Conservation (phyloP, 1,284 basidiomycete genomes). For the Marasmius sp. region DNA sequence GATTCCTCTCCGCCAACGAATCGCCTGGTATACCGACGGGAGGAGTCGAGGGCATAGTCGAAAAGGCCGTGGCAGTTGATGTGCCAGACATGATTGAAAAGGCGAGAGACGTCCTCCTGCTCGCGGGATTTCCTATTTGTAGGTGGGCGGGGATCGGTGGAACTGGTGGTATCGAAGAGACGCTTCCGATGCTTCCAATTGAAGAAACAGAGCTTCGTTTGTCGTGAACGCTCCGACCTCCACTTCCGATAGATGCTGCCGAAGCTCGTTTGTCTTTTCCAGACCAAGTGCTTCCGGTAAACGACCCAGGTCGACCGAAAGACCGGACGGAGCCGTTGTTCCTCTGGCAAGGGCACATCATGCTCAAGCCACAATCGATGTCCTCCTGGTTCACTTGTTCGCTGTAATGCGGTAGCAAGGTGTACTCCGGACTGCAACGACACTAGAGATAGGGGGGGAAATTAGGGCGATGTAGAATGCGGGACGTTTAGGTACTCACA, state of each 20-base stretch:
- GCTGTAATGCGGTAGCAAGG: conserved; percentile 71
- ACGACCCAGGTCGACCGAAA: background rate
- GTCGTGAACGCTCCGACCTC: background rate
- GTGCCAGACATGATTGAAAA: background rate
- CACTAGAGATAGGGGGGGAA: conserved; percentile 47
- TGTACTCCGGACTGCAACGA: conserved; percentile 78
- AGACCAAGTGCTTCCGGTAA: background rate
- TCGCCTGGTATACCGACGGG: background rate
- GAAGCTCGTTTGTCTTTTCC: background rate
- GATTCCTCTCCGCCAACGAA: background rate
- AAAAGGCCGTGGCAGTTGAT: background rate
- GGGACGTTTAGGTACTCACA: conserved; percentile 44
- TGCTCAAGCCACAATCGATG: background rate
- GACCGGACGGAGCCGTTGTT: no score
- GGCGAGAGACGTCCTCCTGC: background rate
- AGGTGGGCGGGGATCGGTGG: background rate
- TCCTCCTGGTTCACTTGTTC: conserved; percentile 24
- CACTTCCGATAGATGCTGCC: background rate
- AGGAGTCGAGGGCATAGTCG: background rate
- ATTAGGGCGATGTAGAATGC: conserved; percentile 17
- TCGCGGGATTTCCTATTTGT: background rate
- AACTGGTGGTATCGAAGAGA: background rate
- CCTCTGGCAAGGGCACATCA: background rate
- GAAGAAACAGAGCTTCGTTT: background rate
- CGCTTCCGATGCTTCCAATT: background rate